phyloP scores from a whole-genome alignment of 495 filamentous ascomycete species.

The Chaetomium fimeti region DNA sequence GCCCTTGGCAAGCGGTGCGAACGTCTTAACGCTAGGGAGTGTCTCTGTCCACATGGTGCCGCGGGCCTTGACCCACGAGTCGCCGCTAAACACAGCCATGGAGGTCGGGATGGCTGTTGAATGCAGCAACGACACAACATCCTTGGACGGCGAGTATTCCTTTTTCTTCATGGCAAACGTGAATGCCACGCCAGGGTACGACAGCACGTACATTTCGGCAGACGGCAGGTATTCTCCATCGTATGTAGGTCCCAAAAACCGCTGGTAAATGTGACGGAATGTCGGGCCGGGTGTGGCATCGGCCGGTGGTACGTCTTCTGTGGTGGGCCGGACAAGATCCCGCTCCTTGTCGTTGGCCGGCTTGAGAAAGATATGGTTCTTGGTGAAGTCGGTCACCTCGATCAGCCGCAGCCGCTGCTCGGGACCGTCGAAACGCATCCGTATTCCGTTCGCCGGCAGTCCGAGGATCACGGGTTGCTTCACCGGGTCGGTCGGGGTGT shows the following conservation, averaged over 20 bases:
- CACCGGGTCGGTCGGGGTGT: conserved; percentile 68
- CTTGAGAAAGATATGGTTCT: conserved; percentile 77
- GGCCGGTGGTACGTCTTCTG: conserved; percentile 39
- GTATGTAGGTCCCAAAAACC: conserved; percentile 85
- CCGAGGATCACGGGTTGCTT: conserved; percentile 66
- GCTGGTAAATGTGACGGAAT: conserved; percentile 89
- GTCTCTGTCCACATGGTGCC: conserved; percentile 69
- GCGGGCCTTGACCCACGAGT: conserved; percentile 83
- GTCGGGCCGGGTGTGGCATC: conserved; percentile 61
- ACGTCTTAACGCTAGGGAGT: conserved; percentile 62
- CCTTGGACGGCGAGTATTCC: conserved; percentile 75
- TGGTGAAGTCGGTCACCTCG: conserved; percentile 89
- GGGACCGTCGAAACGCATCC: conserved; percentile 87
- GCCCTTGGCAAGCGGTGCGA: conserved; percentile 49
- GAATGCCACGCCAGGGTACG: conserved; percentile 91
- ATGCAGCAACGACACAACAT: conserved; percentile 82
- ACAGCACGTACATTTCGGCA: conserved; percentile 71
- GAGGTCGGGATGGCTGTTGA: conserved; percentile 69
- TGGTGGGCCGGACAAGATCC: conserved; percentile 67
- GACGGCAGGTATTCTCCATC: conserved; percentile 79
- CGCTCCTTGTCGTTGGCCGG: conserved; percentile 68
- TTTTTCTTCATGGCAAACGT: conserved; percentile 75
- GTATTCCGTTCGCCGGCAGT: conserved; percentile 80
- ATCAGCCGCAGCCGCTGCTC: conserved; percentile 89
- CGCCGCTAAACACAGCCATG: conserved; percentile 84